Evolutionary conservation across 108 stramenopile genomes (phyloP).

Genomic region (Stephanodiscus minutulus): DNA sequence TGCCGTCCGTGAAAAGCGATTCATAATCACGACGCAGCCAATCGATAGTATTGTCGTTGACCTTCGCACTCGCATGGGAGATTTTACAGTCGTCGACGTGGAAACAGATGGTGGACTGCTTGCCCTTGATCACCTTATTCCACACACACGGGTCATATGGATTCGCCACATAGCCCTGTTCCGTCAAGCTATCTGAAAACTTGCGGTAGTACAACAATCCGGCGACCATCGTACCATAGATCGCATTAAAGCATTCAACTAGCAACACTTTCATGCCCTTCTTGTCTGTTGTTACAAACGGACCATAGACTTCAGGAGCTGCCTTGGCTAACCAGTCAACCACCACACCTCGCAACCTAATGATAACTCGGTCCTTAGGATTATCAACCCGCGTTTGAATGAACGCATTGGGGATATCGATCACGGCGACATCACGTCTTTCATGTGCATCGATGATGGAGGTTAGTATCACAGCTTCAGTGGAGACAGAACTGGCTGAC

Average conservation of each 20-base stretch:
- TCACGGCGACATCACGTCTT: background rate
- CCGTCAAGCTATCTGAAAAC: constrained; percentile 15
- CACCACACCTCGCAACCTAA: no score
- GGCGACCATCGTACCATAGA: no score
- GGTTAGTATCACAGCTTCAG: background rate
- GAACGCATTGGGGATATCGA: constrained; percentile 4
- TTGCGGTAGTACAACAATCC: constrained; percentile 6
- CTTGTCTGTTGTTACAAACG: constrained; percentile 6
- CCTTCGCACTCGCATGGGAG: no score
- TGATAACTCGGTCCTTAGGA: background rate
- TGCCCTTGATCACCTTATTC: constrained; percentile 39
- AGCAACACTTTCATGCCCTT: background rate
- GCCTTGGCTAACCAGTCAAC: background rate
- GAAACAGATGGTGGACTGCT: constrained; percentile 45
- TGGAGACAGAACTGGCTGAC: background rate
- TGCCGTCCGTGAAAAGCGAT: background rate
- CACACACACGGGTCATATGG: constrained; percentile 58
- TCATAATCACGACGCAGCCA: background rate
- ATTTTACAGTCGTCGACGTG: constrained; percentile 58
- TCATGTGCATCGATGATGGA: constrained; percentile 9
- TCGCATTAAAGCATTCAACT: background rate
- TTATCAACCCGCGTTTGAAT: background rate
- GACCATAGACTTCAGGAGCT: constrained; percentile 2
- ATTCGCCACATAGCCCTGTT: constrained; percentile 44
- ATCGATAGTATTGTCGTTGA: background rate